phyloP scores from a whole-genome alignment of 257 asterid species.

The Knoxia roxburghii region DNA sequence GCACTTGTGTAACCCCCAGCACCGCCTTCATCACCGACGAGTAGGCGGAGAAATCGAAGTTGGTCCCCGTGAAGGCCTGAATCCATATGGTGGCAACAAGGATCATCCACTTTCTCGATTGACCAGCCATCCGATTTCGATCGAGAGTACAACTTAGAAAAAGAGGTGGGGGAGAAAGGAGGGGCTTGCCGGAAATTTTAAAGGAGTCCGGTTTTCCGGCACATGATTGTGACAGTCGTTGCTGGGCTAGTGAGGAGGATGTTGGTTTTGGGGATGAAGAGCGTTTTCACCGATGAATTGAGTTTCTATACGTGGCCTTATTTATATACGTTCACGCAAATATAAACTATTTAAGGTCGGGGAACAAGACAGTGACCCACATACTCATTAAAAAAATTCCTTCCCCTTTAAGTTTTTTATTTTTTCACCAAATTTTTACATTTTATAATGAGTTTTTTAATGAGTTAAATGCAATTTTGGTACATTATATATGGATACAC shows the following conservation, averaged over 20 bases:
- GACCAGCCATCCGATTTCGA: conserved; percentile 31
- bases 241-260: not conserved
- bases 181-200: conserved; percentile 6
- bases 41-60: conserved; percentile 85
- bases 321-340: conserved; percentile 23
- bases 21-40: conserved; percentile 70
- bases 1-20: conserved; percentile 72
- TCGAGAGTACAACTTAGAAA: too few relatives aligned
- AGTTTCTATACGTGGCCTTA: conserved; percentile 35
- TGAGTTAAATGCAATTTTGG: too few relatives aligned
- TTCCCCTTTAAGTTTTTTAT: too few relatives aligned
- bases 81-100: conserved; percentile 78
- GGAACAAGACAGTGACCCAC: too few relatives aligned
- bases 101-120: conserved; percentile 79
- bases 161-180: not conserved
- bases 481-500: too few relatives aligned
- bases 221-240: not conserved
- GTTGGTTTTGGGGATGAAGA: not conserved
- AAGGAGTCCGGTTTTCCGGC: not conserved
- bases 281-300: not conserved
- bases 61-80: conserved; percentile 90
- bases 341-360: too few relatives aligned
- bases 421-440: too few relatives aligned
- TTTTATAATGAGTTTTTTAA: too few relatives aligned
- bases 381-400: too few relatives aligned